phyloP scores from a whole-genome alignment of 495 filamentous ascomycete genomes.

The Hypoxylon subgilvum region DNA sequence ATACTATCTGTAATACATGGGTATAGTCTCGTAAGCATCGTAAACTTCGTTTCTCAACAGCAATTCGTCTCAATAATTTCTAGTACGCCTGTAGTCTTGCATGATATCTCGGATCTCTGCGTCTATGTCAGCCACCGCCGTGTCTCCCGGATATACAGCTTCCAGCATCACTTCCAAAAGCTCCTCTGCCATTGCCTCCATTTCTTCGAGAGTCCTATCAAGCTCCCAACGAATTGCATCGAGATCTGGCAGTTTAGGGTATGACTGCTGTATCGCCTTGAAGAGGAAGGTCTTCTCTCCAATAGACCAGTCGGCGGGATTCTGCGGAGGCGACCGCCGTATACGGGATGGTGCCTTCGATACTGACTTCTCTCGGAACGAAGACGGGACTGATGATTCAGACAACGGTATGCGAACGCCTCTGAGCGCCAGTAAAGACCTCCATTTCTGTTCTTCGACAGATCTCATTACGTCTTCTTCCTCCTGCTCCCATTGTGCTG shows the following conservation, averaged over 20 bases:
- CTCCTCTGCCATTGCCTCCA: constrained; percentile 34
- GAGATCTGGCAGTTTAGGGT: constrained; percentile 27
- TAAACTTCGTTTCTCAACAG: not conserved
- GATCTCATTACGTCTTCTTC: constrained; percentile 13
- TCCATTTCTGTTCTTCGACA: constrained; percentile 25
- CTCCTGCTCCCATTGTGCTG: constrained; percentile 10
- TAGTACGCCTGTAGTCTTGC: constrained; percentile 25
- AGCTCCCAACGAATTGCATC: constrained; percentile 28
- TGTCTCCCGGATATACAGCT: constrained; percentile 21
- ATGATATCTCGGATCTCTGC: constrained; percentile 31
- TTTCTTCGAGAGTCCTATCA: constrained; percentile 30
- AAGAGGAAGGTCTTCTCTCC: constrained; percentile 38
- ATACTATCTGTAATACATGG: not conserved
- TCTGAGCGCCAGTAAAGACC: constrained; percentile 30
- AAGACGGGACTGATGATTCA: constrained; percentile 13
- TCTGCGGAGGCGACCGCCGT: not conserved
- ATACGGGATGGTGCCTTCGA: not conserved
- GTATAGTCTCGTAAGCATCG: constrained; percentile 2
- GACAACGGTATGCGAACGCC: constrained; percentile 16
- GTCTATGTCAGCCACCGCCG: constrained; percentile 21
- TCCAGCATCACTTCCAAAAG: constrained; percentile 33
- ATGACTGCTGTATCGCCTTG: constrained; percentile 36
- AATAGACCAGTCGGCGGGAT: constrained; percentile 21
- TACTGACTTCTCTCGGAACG: not conserved
- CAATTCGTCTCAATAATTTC: not conserved